These are phyloP conservation scores for Picochlorum sp. DNA, from an alignment of 139 green algal species.

Conservation along the genomic window DNA sequence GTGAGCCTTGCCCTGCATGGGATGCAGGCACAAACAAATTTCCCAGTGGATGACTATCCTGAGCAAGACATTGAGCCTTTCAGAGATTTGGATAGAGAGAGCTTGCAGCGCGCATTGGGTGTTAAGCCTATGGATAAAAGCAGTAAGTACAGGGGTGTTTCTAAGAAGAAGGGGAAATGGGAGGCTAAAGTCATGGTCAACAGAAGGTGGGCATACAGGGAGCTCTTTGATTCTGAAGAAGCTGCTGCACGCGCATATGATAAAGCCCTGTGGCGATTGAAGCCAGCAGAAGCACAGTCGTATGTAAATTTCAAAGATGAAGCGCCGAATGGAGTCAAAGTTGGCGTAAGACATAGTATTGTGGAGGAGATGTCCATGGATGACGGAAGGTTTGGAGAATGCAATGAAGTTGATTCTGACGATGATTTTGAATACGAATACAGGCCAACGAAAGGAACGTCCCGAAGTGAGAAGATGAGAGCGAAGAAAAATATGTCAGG, in stretches of 20 bases:
- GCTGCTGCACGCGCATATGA: slow-evolving; percentile 48
- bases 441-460: slow-evolving; percentile 9
- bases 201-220: slow-evolving; percentile 62
- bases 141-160: slow-evolving; percentile 51
- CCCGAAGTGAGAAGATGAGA: slow-evolving; percentile 8
- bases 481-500: slow-evolving; percentile 19
- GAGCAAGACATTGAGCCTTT: slow-evolving; percentile 19
- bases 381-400: slow-evolving; percentile 15
- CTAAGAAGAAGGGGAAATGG: slow-evolving; percentile 67
- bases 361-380: slow-evolving; percentile 8
- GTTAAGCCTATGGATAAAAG: slow-evolving; percentile 74
- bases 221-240: slow-evolving; percentile 57
- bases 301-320: slow-evolving; percentile 69
- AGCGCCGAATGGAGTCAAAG: slow-evolving; percentile 25
- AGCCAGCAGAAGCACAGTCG: slow-evolving; percentile 48
- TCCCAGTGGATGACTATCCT: slow-evolving; percentile 37
- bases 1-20: slow-evolving; percentile 53
- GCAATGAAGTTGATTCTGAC: slow-evolving; percentile 21
- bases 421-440: slow-evolving; percentile 16
- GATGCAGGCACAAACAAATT: slow-evolving; percentile 55
- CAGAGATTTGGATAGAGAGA: slow-evolving; percentile 42
- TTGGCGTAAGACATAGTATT: neutral
- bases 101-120: slow-evolving; percentile 61
- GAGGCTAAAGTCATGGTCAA: slow-evolving; percentile 78
- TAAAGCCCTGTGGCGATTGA: slow-evolving; percentile 56